These are phyloP conservation scores for Nosema muscidifuracis DNA, from an alignment of 371 early-diverging fungal genomes.

Conservation along the genomic window DNA sequence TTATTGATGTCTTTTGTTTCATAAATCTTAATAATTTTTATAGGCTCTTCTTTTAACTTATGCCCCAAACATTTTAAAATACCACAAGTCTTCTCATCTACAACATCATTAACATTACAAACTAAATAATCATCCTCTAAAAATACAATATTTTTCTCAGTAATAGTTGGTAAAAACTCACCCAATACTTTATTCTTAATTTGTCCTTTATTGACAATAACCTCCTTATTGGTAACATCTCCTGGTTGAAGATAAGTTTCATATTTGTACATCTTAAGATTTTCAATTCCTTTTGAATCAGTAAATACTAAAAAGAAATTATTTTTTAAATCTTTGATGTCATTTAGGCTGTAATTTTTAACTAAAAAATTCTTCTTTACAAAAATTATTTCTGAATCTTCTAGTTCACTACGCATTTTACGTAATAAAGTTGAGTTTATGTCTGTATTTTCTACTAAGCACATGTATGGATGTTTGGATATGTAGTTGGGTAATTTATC, in stretches of 20 bases:
- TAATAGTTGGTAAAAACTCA: slow-evolving; percentile 18
- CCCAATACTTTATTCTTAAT: slow-evolving; percentile 17
- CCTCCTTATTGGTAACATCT: background rate
- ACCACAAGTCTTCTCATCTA: slow-evolving; percentile 6
- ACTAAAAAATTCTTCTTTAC: slow-evolving; percentile 23
- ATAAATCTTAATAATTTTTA: background rate
- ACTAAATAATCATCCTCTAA: slow-evolving; percentile 37
- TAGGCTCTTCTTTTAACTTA: slow-evolving; percentile 13
- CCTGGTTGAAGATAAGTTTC: slow-evolving; percentile 11
- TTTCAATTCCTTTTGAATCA: slow-evolving; percentile 14
- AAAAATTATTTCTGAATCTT: slow-evolving; percentile 12
- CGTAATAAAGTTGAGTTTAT: background rate
- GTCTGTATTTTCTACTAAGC: slow-evolving; percentile 16
- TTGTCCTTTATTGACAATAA: slow-evolving; percentile 17
- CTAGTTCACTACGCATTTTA: slow-evolving; percentile 26
- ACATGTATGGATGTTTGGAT: background rate
- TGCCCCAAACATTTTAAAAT: slow-evolving; percentile 31
- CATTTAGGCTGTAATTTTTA: slow-evolving; percentile 11
- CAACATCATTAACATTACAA: background rate
- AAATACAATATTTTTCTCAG: slow-evolving; percentile 7
- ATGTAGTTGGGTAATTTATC: background rate
- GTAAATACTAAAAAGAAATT: slow-evolving; percentile 25
- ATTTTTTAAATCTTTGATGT: background rate
- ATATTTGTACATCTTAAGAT: slow-evolving; percentile 12
- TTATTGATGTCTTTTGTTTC: background rate